A percentile compares a stretch with the other conserved stretches of the same genome.
phyloP scores from a whole-genome alignment of 805 yeast species.

The Candida quercuum region DNA sequence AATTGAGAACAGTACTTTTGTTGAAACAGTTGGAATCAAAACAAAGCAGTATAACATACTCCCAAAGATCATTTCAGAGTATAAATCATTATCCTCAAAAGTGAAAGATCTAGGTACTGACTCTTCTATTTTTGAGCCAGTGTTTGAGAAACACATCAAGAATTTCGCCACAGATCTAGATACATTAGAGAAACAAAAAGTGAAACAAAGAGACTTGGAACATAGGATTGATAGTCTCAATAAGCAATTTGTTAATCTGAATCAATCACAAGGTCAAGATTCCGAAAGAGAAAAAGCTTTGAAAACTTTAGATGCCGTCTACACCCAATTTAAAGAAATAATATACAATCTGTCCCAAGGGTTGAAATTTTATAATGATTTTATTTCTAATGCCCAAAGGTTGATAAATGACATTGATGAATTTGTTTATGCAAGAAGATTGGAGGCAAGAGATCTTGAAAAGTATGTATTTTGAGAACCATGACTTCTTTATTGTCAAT shows the following conservation, averaged over 20 bases:
- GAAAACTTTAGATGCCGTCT: constrained; percentile 36
- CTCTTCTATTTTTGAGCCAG: constrained; percentile 31
- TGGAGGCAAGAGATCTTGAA: constrained; percentile 50
- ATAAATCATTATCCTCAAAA: constrained; percentile 25
- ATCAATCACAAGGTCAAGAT: constrained; percentile 10
- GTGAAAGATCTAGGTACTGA: constrained; percentile 18
- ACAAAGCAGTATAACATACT: constrained; percentile 42
- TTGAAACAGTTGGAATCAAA: constrained; percentile 39
- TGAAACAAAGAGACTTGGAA: constrained; percentile 34
- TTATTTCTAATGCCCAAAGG: constrained; percentile 39
- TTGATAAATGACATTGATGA: constrained; percentile 45
- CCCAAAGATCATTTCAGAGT: constrained; percentile 47
- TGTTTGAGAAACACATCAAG: constrained; percentile 38
- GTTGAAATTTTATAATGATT: constrained; percentile 59
- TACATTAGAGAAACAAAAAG: constrained; percentile 37
- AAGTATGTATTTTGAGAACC: too few relatives aligned
- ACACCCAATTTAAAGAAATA: constrained; percentile 38
- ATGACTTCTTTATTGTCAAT: too few relatives aligned
- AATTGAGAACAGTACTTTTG: constrained; percentile 32
- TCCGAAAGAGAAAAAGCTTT: constrained; percentile 40
- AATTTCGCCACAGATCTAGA: constrained; percentile 45
- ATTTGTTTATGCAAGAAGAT: constrained; percentile 44
- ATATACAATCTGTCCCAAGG: constrained; percentile 63
- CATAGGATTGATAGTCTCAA: constrained; percentile 31
- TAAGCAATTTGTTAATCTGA: constrained; percentile 20